Conservation (phyloP, 1,139 yeast genomes). For the Yamadazyma taylorii region DNA sequence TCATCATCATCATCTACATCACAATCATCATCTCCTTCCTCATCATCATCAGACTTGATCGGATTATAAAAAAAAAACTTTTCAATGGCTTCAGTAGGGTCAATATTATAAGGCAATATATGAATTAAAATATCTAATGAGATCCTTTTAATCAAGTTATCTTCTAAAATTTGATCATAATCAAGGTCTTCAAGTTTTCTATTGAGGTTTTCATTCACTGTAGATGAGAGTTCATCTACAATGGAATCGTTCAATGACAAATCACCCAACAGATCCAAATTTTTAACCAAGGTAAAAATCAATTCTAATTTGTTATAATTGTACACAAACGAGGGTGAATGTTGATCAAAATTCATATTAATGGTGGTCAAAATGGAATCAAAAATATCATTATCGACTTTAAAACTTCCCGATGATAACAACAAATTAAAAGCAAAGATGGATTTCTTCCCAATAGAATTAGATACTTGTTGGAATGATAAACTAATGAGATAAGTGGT, state of each 20-base stretch:
- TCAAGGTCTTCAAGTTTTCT: constrained; percentile 38
- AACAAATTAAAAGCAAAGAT: constrained; percentile 55
- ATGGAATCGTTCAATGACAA: constrained; percentile 1
- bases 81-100: constrained; percentile 17
- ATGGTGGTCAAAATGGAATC: constrained; percentile 8
- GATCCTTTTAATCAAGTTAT: constrained; percentile 46
- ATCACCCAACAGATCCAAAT: neutral
- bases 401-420: constrained; percentile 17
- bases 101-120: constrained; percentile 17
- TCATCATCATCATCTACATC: constrained; percentile 47
- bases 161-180: constrained; percentile 35
- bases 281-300: constrained; percentile 10
- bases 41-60: constrained; percentile 37
- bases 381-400: constrained; percentile 6
- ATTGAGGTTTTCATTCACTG: constrained; percentile 3
- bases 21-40: constrained; percentile 37
- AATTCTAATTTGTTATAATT: constrained; percentile 10
- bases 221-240: constrained; percentile 4
- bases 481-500: constrained; percentile 38
- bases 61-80: constrained; percentile 60
- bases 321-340: constrained; percentile 6
- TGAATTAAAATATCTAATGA: constrained; percentile 43
- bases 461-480: constrained; percentile 36
- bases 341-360: constrained; percentile 8
- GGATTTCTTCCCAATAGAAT: constrained; percentile 52